Evolutionary conservation across 1,284 basidiomycete genomes (phyloP).

Genomic region (Athelia psychrophila): DNA sequence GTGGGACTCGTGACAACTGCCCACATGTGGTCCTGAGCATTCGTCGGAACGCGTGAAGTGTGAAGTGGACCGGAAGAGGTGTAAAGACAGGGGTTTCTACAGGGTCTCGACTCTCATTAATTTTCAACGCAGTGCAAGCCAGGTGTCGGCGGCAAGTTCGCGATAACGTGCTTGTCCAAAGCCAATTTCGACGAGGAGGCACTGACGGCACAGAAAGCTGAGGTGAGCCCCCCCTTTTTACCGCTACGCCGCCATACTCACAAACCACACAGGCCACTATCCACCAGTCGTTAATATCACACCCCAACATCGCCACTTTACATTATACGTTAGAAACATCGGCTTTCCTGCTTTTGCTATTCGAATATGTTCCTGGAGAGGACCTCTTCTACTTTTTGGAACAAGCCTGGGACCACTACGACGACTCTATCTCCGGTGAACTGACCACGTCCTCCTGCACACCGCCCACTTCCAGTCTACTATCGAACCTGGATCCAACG

Average conservation of each 20-base stretch:
- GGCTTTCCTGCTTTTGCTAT: slow-evolving; percentile 76
- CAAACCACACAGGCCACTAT: slow-evolving; percentile 69
- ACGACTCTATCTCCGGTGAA: slow-evolving; percentile 48
- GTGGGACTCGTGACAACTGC: no score
- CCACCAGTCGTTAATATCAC: slow-evolving; percentile 89
- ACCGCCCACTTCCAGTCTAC: slow-evolving; percentile 90
- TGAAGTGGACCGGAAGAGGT: no score
- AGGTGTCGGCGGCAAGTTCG: slow-evolving; percentile 88
- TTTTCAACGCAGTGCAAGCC: no score
- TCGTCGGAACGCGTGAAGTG: no score
- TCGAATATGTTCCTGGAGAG: slow-evolving; percentile 95
- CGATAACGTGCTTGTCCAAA: slow-evolving; percentile 95
- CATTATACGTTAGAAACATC: slow-evolving; percentile 85
- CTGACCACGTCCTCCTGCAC: slow-evolving; percentile 61
- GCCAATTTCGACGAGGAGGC: slow-evolving; percentile 87
- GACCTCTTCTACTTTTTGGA: slow-evolving; percentile 98
- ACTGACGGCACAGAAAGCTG: slow-evolving; percentile 83
- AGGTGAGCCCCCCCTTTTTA: slow-evolving; percentile 46
- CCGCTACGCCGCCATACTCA: slow-evolving; percentile 4
- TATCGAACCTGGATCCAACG: slow-evolving; percentile 83
- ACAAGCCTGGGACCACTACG: slow-evolving; percentile 84
- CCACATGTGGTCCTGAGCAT: no score
- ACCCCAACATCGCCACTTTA: slow-evolving; percentile 95
- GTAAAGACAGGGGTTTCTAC: no score
- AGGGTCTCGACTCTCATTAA: no score